Evolutionary conservation across 208 protist genomes (phyloP).

Genomic region (Leptomonas pyrrhocoris): DNA sequence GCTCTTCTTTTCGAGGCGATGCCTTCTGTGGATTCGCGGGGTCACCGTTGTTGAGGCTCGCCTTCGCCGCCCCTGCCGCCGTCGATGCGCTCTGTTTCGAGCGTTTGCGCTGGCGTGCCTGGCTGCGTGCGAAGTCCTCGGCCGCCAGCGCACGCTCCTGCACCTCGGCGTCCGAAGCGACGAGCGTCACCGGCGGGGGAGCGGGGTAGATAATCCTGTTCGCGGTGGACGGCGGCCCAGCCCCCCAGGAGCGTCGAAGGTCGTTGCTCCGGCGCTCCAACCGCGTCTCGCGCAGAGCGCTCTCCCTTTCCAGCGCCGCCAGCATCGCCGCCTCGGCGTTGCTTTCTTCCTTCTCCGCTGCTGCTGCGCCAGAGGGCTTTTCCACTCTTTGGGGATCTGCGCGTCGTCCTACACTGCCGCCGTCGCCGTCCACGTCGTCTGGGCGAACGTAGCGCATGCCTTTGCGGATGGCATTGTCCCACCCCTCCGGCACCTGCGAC

Average conservation of each 20-base stretch:
- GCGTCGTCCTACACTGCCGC: background rate
- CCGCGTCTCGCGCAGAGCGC: constrained; percentile 38
- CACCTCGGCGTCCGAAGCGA: constrained; percentile 58
- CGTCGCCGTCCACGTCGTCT: background rate
- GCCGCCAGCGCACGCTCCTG: constrained; percentile 59
- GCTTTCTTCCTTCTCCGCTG: background rate
- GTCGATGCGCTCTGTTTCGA: background rate
- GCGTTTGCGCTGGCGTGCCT: constrained; percentile 21
- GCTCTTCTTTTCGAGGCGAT: background rate
- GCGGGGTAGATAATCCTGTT: constrained; percentile 36
- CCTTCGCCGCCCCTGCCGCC: background rate
- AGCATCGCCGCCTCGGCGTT: constrained; percentile 40
- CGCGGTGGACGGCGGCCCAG: background rate
- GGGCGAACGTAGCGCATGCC: constrained; percentile 24
- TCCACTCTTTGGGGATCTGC: background rate
- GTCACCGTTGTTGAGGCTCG: background rate
- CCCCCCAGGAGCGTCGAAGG: constrained; percentile 25
- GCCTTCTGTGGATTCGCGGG: background rate
- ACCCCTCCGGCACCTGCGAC: constrained; percentile 4
- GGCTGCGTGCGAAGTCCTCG: constrained; percentile 48
- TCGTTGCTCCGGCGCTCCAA: constrained; percentile 35
- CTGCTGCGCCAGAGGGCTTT: background rate
- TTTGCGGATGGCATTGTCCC: constrained; percentile 19
- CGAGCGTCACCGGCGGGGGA: constrained; percentile 52
- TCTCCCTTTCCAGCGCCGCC: constrained; percentile 39